phyloP scores from a whole-genome alignment of 1,139 yeast genomes.

The Yamadazyma oceani region DNA sequence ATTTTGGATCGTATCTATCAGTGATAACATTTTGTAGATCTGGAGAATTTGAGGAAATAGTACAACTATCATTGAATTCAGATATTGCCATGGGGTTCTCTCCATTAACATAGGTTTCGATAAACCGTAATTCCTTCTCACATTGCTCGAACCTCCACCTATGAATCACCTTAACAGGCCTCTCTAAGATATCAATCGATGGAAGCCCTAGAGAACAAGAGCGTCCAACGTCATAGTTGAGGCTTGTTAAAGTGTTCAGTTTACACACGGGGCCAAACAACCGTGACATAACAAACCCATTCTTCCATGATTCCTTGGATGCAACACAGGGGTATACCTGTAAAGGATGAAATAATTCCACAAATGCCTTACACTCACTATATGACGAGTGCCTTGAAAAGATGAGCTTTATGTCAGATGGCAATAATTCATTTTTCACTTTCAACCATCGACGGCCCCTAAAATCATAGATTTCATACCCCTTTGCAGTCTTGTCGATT shows the following conservation, averaged over 20 bases:
- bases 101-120: constrained; percentile 7
- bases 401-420: constrained; percentile 37
- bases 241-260: constrained; percentile 13
- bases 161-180: constrained; percentile 28
- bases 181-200: constrained; percentile 9
- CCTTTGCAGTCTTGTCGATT: constrained; percentile 21
- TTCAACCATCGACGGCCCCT: constrained; percentile 30
- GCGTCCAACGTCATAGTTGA: constrained; percentile 29
- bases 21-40: constrained; percentile 5
- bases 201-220: constrained; percentile 32
- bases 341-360: constrained; percentile 37
- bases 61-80: not conserved
- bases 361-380: constrained; percentile 41
- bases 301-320: constrained; percentile 32
- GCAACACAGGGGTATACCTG: constrained; percentile 50
- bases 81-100: not conserved
- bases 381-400: constrained; percentile 60
- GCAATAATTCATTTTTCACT: constrained; percentile 33
- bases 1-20: constrained; percentile 9
- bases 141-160: constrained; percentile 40
- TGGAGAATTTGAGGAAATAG: not conserved
- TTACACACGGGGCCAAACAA: constrained; percentile 44
- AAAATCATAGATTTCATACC: constrained; percentile 24
- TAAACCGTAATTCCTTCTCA: constrained; percentile 26
- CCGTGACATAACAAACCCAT: constrained; percentile 44